These are phyloP conservation scores for Sordariomycetes sp. DNA, from an alignment of 2,329 filamentous ascomycete genomes.

Conservation along the genomic window DNA sequence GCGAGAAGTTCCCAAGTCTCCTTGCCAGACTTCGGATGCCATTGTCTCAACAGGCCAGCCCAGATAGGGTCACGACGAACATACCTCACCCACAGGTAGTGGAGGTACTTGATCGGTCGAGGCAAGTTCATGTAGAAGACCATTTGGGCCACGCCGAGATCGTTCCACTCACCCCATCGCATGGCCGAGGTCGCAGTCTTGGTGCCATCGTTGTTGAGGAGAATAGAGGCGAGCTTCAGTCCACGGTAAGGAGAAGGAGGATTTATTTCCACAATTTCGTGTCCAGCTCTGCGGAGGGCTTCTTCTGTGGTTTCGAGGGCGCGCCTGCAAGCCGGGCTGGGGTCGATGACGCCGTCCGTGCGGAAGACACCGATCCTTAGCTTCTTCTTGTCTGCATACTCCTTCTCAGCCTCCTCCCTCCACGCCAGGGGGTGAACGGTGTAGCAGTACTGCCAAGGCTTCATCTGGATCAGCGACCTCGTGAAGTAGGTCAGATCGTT, in stretches of 20 bases:
- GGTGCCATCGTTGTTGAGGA: constrained; percentile 80
- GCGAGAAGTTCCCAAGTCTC: constrained; percentile 79
- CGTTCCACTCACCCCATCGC: constrained; percentile 68
- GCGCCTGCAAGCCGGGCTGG: constrained; percentile 73
- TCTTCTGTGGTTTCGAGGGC: constrained; percentile 62
- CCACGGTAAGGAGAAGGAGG: constrained; percentile 67
- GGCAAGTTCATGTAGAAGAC: constrained; percentile 65
- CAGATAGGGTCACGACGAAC: constrained; percentile 66
- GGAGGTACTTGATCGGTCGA: constrained; percentile 67
- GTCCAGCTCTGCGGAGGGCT: constrained; percentile 62
- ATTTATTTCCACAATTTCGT: constrained; percentile 57
- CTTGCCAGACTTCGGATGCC: constrained; percentile 62
- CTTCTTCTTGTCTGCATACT: constrained; percentile 47
- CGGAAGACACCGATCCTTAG: constrained; percentile 69
- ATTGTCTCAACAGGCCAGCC: constrained; percentile 67
- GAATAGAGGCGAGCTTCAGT: constrained; percentile 65
- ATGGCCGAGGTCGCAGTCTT: constrained; percentile 71
- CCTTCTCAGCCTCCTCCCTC: constrained; percentile 52
- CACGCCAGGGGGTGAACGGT: constrained; percentile 79
- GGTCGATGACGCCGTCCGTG: constrained; percentile 76
- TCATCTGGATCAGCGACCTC: constrained; percentile 65
- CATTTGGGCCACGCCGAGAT: constrained; percentile 69
- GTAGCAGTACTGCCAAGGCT: constrained; percentile 84
- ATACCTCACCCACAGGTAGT: constrained; percentile 86
- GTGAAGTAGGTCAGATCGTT: constrained; percentile 81